A percentile compares a stretch with the other conserved stretches of the same genome.
Conservation (phyloP, 2,329 filamentous ascomycete genomes). For the Colletotrichum acutatum region DNA sequence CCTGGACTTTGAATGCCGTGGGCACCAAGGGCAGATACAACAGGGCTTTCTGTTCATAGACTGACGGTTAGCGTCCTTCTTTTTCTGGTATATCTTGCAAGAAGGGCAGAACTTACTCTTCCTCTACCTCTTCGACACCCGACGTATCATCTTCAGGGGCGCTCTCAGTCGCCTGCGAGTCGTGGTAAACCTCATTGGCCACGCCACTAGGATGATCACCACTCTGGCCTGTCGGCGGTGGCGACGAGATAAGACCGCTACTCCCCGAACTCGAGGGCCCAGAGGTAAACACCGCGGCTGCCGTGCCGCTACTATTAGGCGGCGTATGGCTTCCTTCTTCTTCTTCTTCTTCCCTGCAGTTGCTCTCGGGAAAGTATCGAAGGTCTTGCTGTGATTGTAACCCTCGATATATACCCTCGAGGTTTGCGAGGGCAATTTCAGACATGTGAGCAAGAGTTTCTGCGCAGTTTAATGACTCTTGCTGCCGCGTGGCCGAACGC, state of each 20-base stretch:
- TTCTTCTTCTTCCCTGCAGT: not conserved
- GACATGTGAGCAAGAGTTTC: not conserved
- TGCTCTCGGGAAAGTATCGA: not conserved
- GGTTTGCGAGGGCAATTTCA: not conserved
- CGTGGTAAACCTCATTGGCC: too few relatives aligned
- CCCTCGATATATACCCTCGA: not conserved
- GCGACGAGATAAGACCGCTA: not conserved
- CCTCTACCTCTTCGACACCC: not conserved
- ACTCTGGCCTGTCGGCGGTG: not conserved
- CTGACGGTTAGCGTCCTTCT: not conserved
- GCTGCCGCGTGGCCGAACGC: not conserved
- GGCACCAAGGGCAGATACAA: not conserved
- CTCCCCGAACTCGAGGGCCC: not conserved
- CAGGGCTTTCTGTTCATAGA: not conserved
- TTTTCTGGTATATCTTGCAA: not conserved
- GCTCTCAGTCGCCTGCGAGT: not conserved
- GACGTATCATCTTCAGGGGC: not conserved
- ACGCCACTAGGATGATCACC: not conserved
- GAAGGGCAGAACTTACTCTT: not conserved
- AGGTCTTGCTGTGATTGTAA: not conserved
- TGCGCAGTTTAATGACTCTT: not conserved
- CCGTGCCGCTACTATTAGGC: not conserved
- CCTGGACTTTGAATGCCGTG: not conserved
- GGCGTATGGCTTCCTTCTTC: not conserved
- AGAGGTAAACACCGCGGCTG: not conserved